Conservation (phyloP, 768 basidiomycete species). For the Chlorophyllum brunneum region DNA sequence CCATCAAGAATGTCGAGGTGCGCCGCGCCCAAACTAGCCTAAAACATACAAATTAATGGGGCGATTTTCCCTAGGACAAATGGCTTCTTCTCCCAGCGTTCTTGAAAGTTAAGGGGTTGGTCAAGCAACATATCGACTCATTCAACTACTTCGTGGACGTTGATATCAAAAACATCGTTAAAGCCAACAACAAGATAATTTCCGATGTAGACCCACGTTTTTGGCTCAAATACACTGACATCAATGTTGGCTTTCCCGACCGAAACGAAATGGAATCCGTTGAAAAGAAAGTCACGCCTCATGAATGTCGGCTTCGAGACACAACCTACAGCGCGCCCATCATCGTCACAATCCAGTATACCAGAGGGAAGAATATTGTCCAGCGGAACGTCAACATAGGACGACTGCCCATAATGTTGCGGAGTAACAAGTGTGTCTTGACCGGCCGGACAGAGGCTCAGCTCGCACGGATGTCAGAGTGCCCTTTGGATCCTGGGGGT, state of each 20-base stretch:
- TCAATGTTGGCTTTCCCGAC: slow-evolving; percentile 88
- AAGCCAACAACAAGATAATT: slow-evolving; percentile 88
- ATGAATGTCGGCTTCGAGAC: slow-evolving; percentile 95
- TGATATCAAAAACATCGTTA: slow-evolving; percentile 95
- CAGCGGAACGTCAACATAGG: slow-evolving; percentile 87
- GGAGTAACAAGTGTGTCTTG: slow-evolving; percentile 92
- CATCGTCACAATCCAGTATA: slow-evolving; percentile 92
- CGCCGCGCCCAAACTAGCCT: slow-evolving; percentile 21
- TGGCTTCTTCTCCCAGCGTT: slow-evolving; percentile 97
- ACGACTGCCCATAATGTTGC: slow-evolving; percentile 91
- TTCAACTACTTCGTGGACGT: slow-evolving; percentile 99
- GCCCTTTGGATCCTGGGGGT: slow-evolving; percentile 98
- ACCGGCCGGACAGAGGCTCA: slow-evolving; percentile 73
- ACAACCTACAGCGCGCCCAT: slow-evolving; percentile 93
- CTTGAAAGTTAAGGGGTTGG: slow-evolving; percentile 94
- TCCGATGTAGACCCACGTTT: slow-evolving; percentile 97
- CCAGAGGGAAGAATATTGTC: slow-evolving; percentile 86
- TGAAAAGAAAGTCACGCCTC: slow-evolving; percentile 85
- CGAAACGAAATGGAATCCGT: slow-evolving; percentile 79
- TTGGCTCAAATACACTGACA: slow-evolving; percentile 95
- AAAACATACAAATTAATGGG: not conserved
- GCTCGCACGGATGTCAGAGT: slow-evolving; percentile 93
- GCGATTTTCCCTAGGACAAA: slow-evolving; percentile 70
- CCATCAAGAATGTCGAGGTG: slow-evolving; percentile 89
- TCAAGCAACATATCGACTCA: slow-evolving; percentile 98